phyloP scores from a whole-genome alignment of 805 yeast species.

The Candida cerambycidarum region DNA sequence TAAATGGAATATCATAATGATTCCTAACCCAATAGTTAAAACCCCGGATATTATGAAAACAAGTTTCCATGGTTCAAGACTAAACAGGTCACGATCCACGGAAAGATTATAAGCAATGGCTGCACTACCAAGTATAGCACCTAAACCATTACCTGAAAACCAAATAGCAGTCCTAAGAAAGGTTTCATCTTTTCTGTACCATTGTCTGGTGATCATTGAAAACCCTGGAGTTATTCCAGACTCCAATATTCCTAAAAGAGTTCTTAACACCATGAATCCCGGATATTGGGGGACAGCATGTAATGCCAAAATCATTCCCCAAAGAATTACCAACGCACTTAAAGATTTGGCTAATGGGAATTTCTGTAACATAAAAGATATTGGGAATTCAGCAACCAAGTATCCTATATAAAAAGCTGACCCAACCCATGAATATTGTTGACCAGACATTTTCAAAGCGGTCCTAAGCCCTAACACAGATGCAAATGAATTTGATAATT shows the following conservation, averaged over 20 bases:
- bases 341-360: constrained; percentile 57
- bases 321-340: constrained; percentile 48
- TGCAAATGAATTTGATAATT: constrained; percentile 40
- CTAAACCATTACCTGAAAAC: constrained; percentile 39
- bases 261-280: constrained; percentile 39
- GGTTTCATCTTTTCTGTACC: constrained; percentile 34
- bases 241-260: constrained; percentile 41
- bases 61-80: constrained; percentile 58
- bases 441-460: constrained; percentile 35
- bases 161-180: constrained; percentile 35
- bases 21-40: constrained; percentile 53
- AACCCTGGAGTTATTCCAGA: constrained; percentile 41
- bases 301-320: constrained; percentile 62
- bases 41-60: constrained; percentile 60
- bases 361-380: constrained; percentile 47
- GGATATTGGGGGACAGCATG: constrained; percentile 48
- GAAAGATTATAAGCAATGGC: constrained; percentile 56
- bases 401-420: constrained; percentile 55
- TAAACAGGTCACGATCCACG: constrained; percentile 34
- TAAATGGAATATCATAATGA: constrained; percentile 46
- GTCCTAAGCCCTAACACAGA: constrained; percentile 37
- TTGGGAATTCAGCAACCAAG: constrained; percentile 54
- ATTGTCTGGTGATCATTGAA: constrained; percentile 35
- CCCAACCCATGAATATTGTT: constrained; percentile 39
- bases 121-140: constrained; percentile 39